Base-by-base conservation (phyloP, 192 early-diverging fungal species). In the Gonapodya sp. region DNA sequence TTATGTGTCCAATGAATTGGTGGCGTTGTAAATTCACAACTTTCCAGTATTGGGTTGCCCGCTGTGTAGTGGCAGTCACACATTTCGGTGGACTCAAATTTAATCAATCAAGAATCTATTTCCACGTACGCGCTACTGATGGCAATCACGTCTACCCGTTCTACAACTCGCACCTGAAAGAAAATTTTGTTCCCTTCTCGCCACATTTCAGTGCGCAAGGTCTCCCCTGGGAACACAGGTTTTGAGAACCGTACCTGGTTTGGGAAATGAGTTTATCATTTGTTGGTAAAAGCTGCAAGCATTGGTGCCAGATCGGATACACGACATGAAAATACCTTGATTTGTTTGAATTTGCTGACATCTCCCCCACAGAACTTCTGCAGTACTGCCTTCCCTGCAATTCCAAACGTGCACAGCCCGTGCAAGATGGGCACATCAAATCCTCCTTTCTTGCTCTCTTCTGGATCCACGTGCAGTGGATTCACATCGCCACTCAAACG, bases 171-270 rank as follows among this genome's bases (percentile, higher is more conserved):
- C 73, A 95, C 94, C 85, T 95, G 93, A 93, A 98, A 99, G 81
- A 98, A 87, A 31, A 99, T 91, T 83, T 94, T 95, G 86, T 88
- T 90, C 8, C 92, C 92, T 82, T 95, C 93, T 82, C 92, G 87
- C 98, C 98, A 98, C 92, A 98, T 94, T 86, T 95, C 93, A 18
- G 97, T 99, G 86, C 97, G 94, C 35, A 98, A 89, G 24, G 97
- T 99, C 86, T 99, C 97, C 24, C 98, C 97, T 31, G 98, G 98
- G 87, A 94, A 91, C 81, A 98, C 96, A 31, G 92, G 92, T 36
- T 92, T 91, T 73, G 92, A 91, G 84, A 98, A 95, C 36, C 95
- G 91, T 18, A 89, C 24, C 35, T 81, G 31, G 33, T 79, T n/a
- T n/a, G n/a, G n/a, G n/a, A n/a, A n/a, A n/a, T n/a, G n/a, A n/a